Evolutionary conservation across 1,139 yeast species (phyloP).

Genomic region (Saccharomyces hybrid): DNA sequence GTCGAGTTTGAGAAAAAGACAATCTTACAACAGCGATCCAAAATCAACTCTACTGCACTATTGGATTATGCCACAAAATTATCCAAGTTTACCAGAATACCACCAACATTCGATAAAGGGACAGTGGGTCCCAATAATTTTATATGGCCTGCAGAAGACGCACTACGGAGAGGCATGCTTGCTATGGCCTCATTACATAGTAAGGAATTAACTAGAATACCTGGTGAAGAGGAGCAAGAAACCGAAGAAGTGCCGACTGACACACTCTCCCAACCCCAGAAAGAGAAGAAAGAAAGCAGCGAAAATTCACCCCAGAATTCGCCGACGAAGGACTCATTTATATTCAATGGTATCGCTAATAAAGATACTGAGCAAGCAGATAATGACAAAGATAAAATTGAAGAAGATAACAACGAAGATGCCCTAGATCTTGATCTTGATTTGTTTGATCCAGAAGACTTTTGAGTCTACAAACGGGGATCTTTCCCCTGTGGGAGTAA

Average conservation of each 20-base stretch:
- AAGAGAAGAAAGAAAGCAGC: slow-evolving; percentile 1
- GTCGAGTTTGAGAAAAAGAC: slow-evolving; percentile 31
- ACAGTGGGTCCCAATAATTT: slow-evolving; percentile 71
- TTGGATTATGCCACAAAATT: slow-evolving; percentile 81
- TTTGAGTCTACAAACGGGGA: slow-evolving; percentile 11
- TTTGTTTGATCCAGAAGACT: slow-evolving; percentile 59
- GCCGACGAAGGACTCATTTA: slow-evolving; percentile 13
- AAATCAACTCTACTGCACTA: slow-evolving; percentile 40
- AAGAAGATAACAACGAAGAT: slow-evolving; percentile 28
- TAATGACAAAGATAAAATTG: slow-evolving; percentile 8
- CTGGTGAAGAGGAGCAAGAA: slow-evolving; percentile 17
- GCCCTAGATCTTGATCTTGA: slow-evolving; percentile 44
- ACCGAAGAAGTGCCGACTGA: not conserved
- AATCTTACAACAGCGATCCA: slow-evolving; percentile 25
- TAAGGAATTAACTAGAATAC: slow-evolving; percentile 43
- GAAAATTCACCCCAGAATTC: too few species aligned
- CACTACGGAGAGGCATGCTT: slow-evolving; percentile 78
- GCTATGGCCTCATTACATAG: slow-evolving; percentile 61
- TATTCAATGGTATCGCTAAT: slow-evolving; percentile 18
- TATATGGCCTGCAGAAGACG: slow-evolving; percentile 96
- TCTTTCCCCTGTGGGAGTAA: not conserved
- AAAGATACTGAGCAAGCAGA: slow-evolving; percentile 7
- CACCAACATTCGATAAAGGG: slow-evolving; percentile 54
- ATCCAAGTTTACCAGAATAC: slow-evolving; percentile 83
- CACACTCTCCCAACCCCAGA: not conserved